Evolutionary conservation across 768 basidiomycete species (phyloP), one percentile per base, ranked within the genome.

Genomic region (Terana coerulea): DNA sequence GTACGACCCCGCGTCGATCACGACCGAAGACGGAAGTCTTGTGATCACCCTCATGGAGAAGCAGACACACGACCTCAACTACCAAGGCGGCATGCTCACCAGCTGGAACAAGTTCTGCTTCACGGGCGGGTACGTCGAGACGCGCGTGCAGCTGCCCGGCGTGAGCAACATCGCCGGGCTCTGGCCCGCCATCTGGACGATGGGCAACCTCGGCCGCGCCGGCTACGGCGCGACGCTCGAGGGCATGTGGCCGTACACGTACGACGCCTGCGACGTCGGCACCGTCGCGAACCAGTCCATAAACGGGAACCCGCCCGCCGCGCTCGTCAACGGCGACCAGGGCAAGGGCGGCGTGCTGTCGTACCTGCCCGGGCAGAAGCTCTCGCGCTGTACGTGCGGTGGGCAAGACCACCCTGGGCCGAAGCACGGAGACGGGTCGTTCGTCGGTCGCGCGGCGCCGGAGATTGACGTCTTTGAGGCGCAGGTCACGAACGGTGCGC

Each of bases 91-190:
- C 12, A 70, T 91, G 74, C 69, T 90, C 62, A 69, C 80, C 19
- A 77, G 79, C 15, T 72, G 83, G 90, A 95, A 95, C 69, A 95
- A 95, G 68, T 88, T 98, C 57, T 98, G 91, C 70, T 94, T 95
- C 69, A 90, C 91, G 26, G 91, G 90, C 31, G 94, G 94, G 34
- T 73, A 90, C 49, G 72, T 94, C 43, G 82, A 89, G 57, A 69
- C 76, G 3, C 77, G 80, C 29, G 82, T 88, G n/a, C 73, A 71
- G 22, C 69, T 91, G 43, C 90, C 89, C 9, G 90, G 90, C 0
- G 63, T 69, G 8, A 79, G 74, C 57, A 81, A 82, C 54, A 69
- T 91, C 26, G 69, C 59, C n/a, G 79, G 77, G 52, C 65, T 91
- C 2, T 91, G 89, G 88, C 89, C 88, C 42, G 87, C 88, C 41